Evolutionary conservation across 768 basidiomycete genomes (phyloP).

Genomic region (Boletus insuetus): DNA sequence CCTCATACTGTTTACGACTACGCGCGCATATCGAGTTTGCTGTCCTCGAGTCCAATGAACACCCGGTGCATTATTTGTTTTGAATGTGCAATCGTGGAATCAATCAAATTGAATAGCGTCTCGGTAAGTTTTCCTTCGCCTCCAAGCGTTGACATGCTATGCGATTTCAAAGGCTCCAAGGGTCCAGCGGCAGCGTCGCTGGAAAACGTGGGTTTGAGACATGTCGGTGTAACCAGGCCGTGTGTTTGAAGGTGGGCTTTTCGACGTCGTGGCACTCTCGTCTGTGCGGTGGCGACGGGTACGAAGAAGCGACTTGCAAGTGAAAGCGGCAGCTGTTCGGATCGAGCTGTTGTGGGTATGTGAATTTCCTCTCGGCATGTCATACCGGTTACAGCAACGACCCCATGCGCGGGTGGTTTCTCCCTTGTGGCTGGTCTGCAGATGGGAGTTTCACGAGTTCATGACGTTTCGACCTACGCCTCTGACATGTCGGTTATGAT

Average conservation of each 20-base stretch:
- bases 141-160: not conserved
- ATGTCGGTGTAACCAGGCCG: slow-evolving; percentile 4
- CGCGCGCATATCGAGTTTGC: not conserved
- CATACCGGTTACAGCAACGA: no score
- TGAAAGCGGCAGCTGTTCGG: slow-evolving; percentile 10
- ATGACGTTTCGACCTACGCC: not conserved
- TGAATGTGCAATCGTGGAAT: not conserved
- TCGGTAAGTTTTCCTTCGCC: not conserved
- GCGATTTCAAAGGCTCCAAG: not conserved
- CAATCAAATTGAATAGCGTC: no score
- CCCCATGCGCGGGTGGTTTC: not conserved
- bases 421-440: not conserved
- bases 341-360: not conserved
- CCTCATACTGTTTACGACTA: not conserved
- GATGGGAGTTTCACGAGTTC: not conserved
- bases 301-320: slow-evolving; percentile 12
- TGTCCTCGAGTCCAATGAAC: not conserved
- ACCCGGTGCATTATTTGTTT: no score
- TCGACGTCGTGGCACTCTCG: not conserved
- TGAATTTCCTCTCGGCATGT: slow-evolving; percentile 2
- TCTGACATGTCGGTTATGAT: not conserved
- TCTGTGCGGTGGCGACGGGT: slow-evolving; percentile 27
- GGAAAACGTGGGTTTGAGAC: slow-evolving; percentile 1
- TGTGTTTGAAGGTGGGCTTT: not conserved
- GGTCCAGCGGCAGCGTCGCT: not conserved